Conservation (phyloP, 805 yeast species). For the Schizosaccharomyces cryophilus region DNA sequence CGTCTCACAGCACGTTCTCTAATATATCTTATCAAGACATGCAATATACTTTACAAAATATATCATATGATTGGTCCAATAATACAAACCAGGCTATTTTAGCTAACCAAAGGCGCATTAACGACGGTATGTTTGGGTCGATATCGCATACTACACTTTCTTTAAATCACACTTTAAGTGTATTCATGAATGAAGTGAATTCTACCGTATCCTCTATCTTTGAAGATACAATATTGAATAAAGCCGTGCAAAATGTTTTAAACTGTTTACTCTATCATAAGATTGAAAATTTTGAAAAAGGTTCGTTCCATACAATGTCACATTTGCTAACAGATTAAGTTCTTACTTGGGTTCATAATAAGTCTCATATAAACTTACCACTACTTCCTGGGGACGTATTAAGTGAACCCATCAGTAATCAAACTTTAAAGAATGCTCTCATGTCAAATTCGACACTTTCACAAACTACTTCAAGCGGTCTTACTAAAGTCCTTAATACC, state of each 20-base stretch:
- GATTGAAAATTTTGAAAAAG: slow-evolving; percentile 36
- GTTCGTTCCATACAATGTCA: slow-evolving; percentile 12
- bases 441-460: neutral
- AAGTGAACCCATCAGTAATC: neutral
- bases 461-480: neutral
- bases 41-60: neutral
- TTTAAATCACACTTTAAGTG: slow-evolving; percentile 34
- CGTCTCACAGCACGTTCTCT: slow-evolving; percentile 5
- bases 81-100: slow-evolving; percentile 32
- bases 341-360: slow-evolving; percentile 48
- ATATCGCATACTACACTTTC: slow-evolving; percentile 30
- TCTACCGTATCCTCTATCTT: slow-evolving; percentile 33
- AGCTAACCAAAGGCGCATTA: slow-evolving; percentile 26
- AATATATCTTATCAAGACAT: slow-evolving; percentile 14
- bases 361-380: slow-evolving; percentile 38
- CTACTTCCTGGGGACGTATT: neutral
- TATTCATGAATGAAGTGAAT: slow-evolving; percentile 36
- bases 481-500: neutral
- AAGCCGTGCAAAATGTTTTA: slow-evolving; percentile 27
- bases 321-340: neutral
- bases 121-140: slow-evolving; percentile 43
- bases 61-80: slow-evolving; percentile 22
- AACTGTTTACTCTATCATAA: slow-evolving; percentile 63
- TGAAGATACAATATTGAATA: slow-evolving; percentile 39
- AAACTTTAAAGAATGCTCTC: neutral